Evolutionary conservation across 2,329 filamentous ascomycete species (phyloP), one percentile per base, ranked within the genome.

Genomic region (Colletotrichum endophyticum): DNA sequence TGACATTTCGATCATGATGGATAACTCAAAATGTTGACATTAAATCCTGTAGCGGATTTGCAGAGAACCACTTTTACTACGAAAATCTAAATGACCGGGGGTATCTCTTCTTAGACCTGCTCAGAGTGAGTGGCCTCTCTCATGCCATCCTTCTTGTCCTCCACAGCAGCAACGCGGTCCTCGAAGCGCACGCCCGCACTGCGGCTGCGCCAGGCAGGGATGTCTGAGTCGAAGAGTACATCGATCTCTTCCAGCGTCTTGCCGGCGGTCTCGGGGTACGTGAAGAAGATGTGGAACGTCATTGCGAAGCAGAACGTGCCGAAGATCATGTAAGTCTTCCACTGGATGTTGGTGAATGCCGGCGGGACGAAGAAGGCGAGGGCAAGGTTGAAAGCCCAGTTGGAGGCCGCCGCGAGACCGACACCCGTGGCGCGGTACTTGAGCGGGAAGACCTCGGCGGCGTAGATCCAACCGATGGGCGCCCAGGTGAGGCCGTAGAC

Each of bases 341-440:
- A 81, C 11, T 79, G 77, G 12, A 81, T 80, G 11, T 78, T 77
- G 19, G 78, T 73, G 19, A 80, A 73, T 9, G 70, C 68, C 27
- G 86, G 85, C 1, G 87, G 88, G 1, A 88, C 86, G 70, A 89
- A 89, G 77, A 86, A 88, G 5, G 86, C 87, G 15, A 89, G 84
- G 4, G 87, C 88, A 72, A 89, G 88, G 80, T 89, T 89, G 82
- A 89, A 88, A 4, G 84, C 84, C 88, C 88, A 89, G 81, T 89
- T 89, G 6, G 84, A 84, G 2, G 89, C 88, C 0, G 90, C 90
- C 0, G 88, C 83, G 4, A 91, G 83, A 22, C 89, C 88, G 8
- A 91, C 89, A 66, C 88, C 89, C 80, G 91, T 91, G 72, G 88
- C 88, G 75, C 89, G 86, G 32, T 88, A 85, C 63, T 84, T 85